Percentiles rank a stretch among this genome's conserved stretches.
These are phyloP conservation scores for Microascus cirrosus DNA, from an alignment of 2,329 filamentous ascomycete genomes.

Conservation along the genomic window DNA sequence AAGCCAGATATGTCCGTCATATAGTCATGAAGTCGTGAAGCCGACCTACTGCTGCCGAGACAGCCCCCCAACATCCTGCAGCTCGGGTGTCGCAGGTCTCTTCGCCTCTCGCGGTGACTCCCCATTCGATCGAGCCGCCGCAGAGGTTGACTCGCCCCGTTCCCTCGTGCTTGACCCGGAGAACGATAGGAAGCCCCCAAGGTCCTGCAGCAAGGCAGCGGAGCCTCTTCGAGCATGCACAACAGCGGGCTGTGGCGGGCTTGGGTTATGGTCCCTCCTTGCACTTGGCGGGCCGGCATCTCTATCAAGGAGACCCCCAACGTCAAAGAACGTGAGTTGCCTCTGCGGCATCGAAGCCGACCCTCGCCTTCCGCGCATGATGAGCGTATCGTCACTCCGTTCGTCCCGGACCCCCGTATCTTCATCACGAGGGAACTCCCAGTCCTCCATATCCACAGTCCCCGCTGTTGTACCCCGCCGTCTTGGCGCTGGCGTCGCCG, in stretches of 20 bases:
- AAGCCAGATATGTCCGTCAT: background rate
- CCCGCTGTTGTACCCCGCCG: conserved; percentile 11
- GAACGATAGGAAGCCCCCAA: conserved; percentile 32
- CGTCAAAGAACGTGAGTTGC: conserved; percentile 71
- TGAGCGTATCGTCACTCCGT: conserved; percentile 32
- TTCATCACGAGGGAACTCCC: conserved; percentile 29
- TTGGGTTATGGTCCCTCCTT: conserved; percentile 13
- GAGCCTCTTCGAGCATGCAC: conserved; percentile 41
- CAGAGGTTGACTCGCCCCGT: background rate
- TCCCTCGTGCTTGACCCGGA: background rate
- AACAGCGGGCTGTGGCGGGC: conserved; percentile 26
- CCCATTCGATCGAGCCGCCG: background rate
- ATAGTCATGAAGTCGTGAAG: background rate
- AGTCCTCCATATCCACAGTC: conserved; percentile 24
- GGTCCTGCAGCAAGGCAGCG: conserved; percentile 45
- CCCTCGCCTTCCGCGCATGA: conserved; percentile 16
- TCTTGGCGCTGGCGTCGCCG: conserved; percentile 5
- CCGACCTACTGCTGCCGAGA: background rate
- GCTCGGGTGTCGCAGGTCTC: background rate
- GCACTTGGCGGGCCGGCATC: conserved; percentile 21
- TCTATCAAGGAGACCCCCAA: conserved; percentile 61
- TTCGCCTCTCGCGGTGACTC: background rate
- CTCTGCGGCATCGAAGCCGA: background rate
- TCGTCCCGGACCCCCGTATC: conserved; percentile 23
- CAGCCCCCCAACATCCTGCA: conserved; percentile 2